A percentile compares a stretch with the other conserved stretches of the same genome.
phyloP scores from a whole-genome alignment of 2,329 filamentous ascomycete species.

The Leptodontidium sp. region DNA sequence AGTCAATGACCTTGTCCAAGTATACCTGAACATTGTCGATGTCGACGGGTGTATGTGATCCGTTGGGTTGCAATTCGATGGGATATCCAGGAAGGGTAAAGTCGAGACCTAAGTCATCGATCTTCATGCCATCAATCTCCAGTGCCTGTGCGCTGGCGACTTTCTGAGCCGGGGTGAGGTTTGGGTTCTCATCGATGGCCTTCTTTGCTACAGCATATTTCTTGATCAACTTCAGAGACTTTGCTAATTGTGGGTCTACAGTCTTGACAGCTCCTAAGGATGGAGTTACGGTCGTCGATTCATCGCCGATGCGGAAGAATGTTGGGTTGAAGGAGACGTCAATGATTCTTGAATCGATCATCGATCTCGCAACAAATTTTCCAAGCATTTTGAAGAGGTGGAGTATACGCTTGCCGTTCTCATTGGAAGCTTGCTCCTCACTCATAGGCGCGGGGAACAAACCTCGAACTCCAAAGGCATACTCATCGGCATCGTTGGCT shows the following conservation, averaged over 20 bases:
- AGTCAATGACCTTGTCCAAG: conserved; percentile 87
- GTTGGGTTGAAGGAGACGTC: conserved; percentile 97
- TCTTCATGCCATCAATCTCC: conserved; percentile 74
- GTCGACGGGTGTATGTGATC: conserved; percentile 77
- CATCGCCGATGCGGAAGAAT: conserved; percentile 93
- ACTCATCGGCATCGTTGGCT: conserved; percentile 75
- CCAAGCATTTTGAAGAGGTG: conserved; percentile 92
- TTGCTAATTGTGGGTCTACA: conserved; percentile 86
- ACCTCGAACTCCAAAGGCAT: conserved; percentile 83
- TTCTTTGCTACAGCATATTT: conserved; percentile 86
- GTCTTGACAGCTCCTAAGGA: conserved; percentile 89
- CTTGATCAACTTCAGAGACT: conserved; percentile 86
- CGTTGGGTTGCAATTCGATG: conserved; percentile 82
- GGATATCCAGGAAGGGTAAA: conserved; percentile 93
- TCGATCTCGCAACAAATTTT: conserved; percentile 96
- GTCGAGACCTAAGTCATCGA: conserved; percentile 91
- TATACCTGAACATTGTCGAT: conserved; percentile 93
- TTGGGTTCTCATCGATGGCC: conserved; percentile 76
- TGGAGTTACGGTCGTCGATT: conserved; percentile 70
- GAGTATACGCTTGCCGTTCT: conserved; percentile 86
- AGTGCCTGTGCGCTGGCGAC: conserved; percentile 73
- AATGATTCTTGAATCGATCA: conserved; percentile 98
- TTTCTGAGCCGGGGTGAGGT: conserved; percentile 74
- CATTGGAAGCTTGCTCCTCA: conserved; percentile 74
- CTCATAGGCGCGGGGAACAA: conserved; percentile 93